phyloP scores from a whole-genome alignment of 2,329 filamentous ascomycete genomes.

The Epichloe brachyelytri region DNA sequence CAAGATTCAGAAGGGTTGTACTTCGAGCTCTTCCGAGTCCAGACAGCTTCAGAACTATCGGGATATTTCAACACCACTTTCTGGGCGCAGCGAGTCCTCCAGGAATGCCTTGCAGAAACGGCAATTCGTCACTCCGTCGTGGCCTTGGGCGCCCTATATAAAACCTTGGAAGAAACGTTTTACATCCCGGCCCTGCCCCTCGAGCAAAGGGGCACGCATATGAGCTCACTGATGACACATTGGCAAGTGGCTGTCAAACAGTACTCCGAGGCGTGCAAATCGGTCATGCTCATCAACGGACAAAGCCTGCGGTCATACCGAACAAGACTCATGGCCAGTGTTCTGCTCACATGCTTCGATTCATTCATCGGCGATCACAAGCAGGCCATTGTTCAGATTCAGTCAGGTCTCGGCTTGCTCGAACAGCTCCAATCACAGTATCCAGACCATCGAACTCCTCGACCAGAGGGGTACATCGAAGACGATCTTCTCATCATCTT shows the following conservation, averaged over 20 bases:
- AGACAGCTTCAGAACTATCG: slow-evolving; percentile 49
- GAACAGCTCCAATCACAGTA: slow-evolving; percentile 29
- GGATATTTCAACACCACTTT: slow-evolving; percentile 56
- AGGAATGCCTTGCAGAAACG: slow-evolving; percentile 48
- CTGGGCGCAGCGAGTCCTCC: slow-evolving; percentile 49
- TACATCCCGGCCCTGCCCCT: slow-evolving; percentile 25
- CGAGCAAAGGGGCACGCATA: slow-evolving; percentile 6
- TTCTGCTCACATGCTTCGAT: slow-evolving; percentile 56
- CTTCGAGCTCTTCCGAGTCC: slow-evolving; percentile 48
- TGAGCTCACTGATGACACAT: slow-evolving; percentile 32
- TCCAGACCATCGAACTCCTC: slow-evolving; percentile 4
- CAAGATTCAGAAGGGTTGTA: slow-evolving; percentile 41
- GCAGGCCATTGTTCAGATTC: slow-evolving; percentile 48
- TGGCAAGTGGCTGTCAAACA: slow-evolving; percentile 48
- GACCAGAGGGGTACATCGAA: slow-evolving; percentile 34
- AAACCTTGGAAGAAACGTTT: slow-evolving; percentile 46
- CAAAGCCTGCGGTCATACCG: slow-evolving; percentile 34
- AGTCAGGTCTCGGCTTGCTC: slow-evolving; percentile 41
- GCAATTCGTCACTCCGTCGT: slow-evolving; percentile 53
- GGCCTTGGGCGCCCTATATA: slow-evolving; percentile 53
- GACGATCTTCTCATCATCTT: slow-evolving; percentile 51
- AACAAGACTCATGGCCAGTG: slow-evolving; percentile 49
- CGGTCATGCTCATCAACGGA: slow-evolving; percentile 31
- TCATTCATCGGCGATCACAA: slow-evolving; percentile 52
- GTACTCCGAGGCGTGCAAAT: slow-evolving; percentile 43